Base-by-base conservation (phyloP, 2,329 filamentous ascomycete species). In the Exophiala sp. region DNA sequence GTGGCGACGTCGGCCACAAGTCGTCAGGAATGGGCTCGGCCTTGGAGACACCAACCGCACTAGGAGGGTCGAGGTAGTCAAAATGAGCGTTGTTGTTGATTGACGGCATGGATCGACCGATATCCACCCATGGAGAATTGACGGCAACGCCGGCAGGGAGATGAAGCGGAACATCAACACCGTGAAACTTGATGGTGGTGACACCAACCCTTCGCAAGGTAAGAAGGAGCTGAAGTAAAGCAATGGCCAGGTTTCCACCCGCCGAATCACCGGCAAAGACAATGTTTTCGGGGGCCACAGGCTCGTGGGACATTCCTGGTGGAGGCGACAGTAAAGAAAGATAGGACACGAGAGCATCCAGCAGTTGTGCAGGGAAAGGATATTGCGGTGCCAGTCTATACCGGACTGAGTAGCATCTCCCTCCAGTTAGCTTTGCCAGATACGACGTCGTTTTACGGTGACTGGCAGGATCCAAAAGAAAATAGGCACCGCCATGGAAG, bases 311-410 rank as follows among this genome's bases (percentile, higher is more conserved):
- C 14, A 74, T 68, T 10, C 71, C 72, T 10, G 68, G 63, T 0
- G 74, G 74, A 9, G 75, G 75, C 10, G 72, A 68, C 5, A 77
- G 65, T 24, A 78, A 69, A 24, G 71, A 74, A 2, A 78, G 66
- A 54, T 78, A 78, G n/a, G 72, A 70, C 11, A 72, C 65, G n/a
- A 78, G 62, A 21, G 71, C 69, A 60, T 78, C 75, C 38, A 77
- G 66, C 5, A 78, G 62, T 2, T 72, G 72, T 3, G 74, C 68
- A 12, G 75, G 75, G 57, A 77, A 78, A 8, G 75, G 72, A 39
- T 74, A 65, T 47, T 77, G 73, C 12, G 75, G 75, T 2, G 75
- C 74, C 5, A 77, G 68, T 47, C 75, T 70, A 58, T 77, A 77
- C 44, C 73, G 68, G 20, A 78, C 71, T 9, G 72, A 75, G 32